Base-by-base conservation (phyloP, 176 grass and related monocot genomes). In the Oryza glaberrima region DNA sequence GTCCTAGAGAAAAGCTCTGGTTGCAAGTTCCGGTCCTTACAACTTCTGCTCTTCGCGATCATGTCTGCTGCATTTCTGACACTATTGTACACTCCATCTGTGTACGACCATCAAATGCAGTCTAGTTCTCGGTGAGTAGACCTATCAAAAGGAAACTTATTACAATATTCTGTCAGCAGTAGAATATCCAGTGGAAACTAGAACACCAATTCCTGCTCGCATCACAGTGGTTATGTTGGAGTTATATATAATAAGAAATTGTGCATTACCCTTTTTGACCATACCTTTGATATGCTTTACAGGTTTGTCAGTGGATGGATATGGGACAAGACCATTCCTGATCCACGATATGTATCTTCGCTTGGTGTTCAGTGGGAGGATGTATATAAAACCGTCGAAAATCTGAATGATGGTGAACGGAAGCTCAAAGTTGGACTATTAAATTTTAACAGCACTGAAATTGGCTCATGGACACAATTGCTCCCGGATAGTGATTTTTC, bases 301-400 rank as follows among this genome's bases (percentile, higher is more conserved):
- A 94, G 95, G 60, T 89, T 94, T 82, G 95, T 94, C 28, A 92
- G 94, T 76, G 92, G 90, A 19, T 94, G 92, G 90, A 89, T 97
- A 72, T 97, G 90, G 90, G 92, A 94, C 23, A 90, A 90, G 51
- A 82, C 88, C 6, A 78, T 69, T 56, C 86, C 89, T 41, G 95
- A 97, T 81, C 92, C 92, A 25, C 85, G 92, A 88, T 97, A 97
- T 77, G 72, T 83, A 61, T 88, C 95, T 63, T 80, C 90, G 56
- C n/a, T 79, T 9, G 69, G 75, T 28, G 61, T 97, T 58, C 84
- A 94, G 73, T 92, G 92, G 92, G 88, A 88, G 12, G 76, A 91
- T 81, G 70, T 97, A 51, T 91, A 87, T 46, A 87, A 36, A 34
- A 75, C 79, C 34, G 72, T 94, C 0, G 79, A 88, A 84, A 86